Percentiles rank a stretch among this genome's conserved stretches.
Evolutionary conservation across 2,329 filamentous ascomycete genomes (phyloP).

Genomic region (Alternaria triticina): DNA sequence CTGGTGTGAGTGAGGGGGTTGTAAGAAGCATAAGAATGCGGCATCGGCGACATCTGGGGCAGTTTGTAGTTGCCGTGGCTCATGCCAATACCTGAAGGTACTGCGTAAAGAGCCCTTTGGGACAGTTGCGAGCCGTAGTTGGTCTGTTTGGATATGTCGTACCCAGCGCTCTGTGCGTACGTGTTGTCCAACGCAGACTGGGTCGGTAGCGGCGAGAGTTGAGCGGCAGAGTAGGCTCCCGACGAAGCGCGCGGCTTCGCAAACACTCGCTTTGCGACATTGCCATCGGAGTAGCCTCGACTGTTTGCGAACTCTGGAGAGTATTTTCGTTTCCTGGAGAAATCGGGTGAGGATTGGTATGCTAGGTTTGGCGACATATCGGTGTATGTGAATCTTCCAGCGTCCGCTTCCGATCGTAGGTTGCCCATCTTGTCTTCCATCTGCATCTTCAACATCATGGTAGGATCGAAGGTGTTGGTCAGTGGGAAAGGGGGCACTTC

Average conservation of each 20-base stretch:
- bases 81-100: constrained; percentile 38
- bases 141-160: constrained; percentile 45
- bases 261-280: constrained; percentile 47
- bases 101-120: constrained; percentile 45
- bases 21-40: constrained; percentile 52
- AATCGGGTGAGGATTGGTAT: constrained; percentile 39
- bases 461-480: constrained; percentile 62
- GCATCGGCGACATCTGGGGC: constrained; percentile 42
- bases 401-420: constrained; percentile 58
- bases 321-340: constrained; percentile 42
- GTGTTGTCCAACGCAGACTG: constrained; percentile 45
- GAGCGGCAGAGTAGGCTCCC: constrained; percentile 40
- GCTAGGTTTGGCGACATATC: constrained; percentile 50
- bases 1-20: constrained; percentile 53
- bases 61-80: constrained; percentile 40
- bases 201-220: constrained; percentile 47
- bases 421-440: constrained; percentile 65
- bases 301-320: constrained; percentile 37
- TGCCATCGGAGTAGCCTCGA: constrained; percentile 34
- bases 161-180: constrained; percentile 47
- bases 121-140: constrained; percentile 41
- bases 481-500: constrained; percentile 72
- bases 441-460: constrained; percentile 65
- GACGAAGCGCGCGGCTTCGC: constrained; percentile 41
- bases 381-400: constrained; percentile 68